These are phyloP conservation scores for Salix viminalis DNA, from an alignment of 345 rosid species.

Conservation along the genomic window DNA sequence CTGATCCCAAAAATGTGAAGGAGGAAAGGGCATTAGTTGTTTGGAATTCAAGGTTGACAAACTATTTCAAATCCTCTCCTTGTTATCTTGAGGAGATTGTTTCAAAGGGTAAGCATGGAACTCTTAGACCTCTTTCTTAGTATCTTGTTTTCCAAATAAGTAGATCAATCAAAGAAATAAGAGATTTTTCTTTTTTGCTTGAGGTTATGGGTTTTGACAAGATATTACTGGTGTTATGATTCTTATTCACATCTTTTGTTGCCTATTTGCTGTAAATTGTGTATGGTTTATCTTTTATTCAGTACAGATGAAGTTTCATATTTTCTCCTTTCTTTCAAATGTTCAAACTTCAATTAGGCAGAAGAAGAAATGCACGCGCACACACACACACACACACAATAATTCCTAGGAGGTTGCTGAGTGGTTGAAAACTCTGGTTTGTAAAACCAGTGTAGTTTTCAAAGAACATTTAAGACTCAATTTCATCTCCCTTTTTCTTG, in stretches of 20 bases:
- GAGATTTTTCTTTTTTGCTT: background rate
- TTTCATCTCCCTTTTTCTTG: too few species aligned
- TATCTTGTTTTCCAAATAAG: background rate
- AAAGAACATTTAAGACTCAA: too few species aligned
- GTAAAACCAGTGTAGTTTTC: too few species aligned
- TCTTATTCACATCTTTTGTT: background rate
- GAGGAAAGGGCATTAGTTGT: constrained; percentile 32
- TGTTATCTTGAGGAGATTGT: constrained; percentile 43
- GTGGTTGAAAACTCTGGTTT: too few species aligned
- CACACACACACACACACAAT: too few species aligned
- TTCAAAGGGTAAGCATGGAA: constrained; percentile 31
- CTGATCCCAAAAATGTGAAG: constrained; percentile 28
- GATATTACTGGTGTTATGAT: background rate
- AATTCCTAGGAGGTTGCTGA: too few species aligned
- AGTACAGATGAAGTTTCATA: too few species aligned
- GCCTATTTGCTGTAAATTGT: too few species aligned
- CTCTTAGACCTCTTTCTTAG: background rate
- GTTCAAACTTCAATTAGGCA: background rate
- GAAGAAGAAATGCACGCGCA: background rate
- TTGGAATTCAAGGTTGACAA: constrained; percentile 35
- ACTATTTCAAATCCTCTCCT: constrained; percentile 50
- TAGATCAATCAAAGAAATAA: background rate
- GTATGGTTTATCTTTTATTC: too few species aligned
- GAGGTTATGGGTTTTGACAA: background rate
- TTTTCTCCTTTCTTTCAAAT: background rate